Evolutionary conservation across 495 filamentous ascomycete genomes (phyloP), one percentile per base, ranked within the genome.

Genomic region (Cudoniella acicularis): DNA sequence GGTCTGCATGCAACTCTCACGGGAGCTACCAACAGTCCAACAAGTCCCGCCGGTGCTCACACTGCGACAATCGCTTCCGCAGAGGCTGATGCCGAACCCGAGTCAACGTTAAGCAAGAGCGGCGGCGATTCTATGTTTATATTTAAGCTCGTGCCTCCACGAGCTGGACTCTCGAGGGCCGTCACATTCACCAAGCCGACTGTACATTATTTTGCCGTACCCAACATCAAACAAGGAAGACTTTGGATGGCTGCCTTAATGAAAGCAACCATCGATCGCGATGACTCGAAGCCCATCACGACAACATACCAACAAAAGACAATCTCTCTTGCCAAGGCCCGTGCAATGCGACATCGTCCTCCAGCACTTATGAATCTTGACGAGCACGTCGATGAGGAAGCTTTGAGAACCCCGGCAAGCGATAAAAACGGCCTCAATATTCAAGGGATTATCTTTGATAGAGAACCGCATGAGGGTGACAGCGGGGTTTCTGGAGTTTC

Each of bases 161-260:
- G 91, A 56, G 80, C 83, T 18, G 91, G 91, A n/a, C 82, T 93
- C 22, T 87, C 90, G 1, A 90, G 91, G 56, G 93, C 89, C 3
- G 92, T 99, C 50, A 95, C 91, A 57, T 98, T 98, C 73, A 99
- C 95, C 6, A 96, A 96, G 67, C 95, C 92, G 3, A 90, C 92
- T 0, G 88, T 96, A 18, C 95, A 99, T 67, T 99, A 96, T 68
- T 98, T 99, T 71, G 95, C 96, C 16, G 92, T 96, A 41, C 90
- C 93, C 49, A 96, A 87, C 57, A 77, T 96, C 40, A 82, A 89
- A 56, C 85, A 94, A 63, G 95, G 94, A 16, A 85, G 95, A 17
- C 73, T 92, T 42, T 99, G 95, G 95, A 99, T 99, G 95, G 95
- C 91, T 2, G 95, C 95, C 10, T 76, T 99, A 59, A 95, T 98